phyloP scores from a whole-genome alignment of 371 early-diverging fungal species.

The Synchytrium microbalum region DNA sequence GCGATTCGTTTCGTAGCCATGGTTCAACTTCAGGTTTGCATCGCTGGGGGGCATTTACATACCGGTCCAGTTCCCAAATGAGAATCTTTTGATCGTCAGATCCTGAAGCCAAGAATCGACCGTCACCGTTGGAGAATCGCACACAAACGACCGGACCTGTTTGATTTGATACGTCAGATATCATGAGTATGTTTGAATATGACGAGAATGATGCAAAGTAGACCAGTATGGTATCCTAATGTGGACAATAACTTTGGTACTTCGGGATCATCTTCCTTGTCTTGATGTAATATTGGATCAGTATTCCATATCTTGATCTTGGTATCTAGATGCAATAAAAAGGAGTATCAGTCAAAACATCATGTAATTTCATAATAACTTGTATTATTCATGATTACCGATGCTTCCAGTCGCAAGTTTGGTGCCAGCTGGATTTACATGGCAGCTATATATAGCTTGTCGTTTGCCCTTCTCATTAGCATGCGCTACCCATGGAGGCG shows the following conservation, averaged over 20 bases:
- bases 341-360: background rate
- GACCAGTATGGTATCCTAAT: conserved; percentile 76
- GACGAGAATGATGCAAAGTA: background rate
- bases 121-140: conserved; percentile 68
- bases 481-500: no score
- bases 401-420: conserved; percentile 77
- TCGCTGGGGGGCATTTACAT: background rate
- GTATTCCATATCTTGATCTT: conserved; percentile 81
- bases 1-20: conserved; percentile 1
- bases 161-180: conserved; percentile 3
- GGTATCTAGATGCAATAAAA: conserved; percentile 45
- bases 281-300: conserved; percentile 50
- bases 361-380: background rate
- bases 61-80: conserved; percentile 57
- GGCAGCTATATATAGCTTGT: conserved; percentile 76
- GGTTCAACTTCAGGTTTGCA: conserved; percentile 1
- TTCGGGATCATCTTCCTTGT: conserved; percentile 42
- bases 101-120: conserved; percentile 76
- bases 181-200: conserved; percentile 1
- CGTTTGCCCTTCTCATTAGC: conserved; percentile 56
- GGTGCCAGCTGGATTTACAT: conserved; percentile 76
- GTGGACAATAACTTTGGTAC: conserved; percentile 68
- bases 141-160: conserved; percentile 85
- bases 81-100: conserved; percentile 81
- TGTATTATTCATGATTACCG: conserved; percentile 44